Conservation (phyloP, 179 eudicot genomes). For the Silene noctiflora region DNA sequence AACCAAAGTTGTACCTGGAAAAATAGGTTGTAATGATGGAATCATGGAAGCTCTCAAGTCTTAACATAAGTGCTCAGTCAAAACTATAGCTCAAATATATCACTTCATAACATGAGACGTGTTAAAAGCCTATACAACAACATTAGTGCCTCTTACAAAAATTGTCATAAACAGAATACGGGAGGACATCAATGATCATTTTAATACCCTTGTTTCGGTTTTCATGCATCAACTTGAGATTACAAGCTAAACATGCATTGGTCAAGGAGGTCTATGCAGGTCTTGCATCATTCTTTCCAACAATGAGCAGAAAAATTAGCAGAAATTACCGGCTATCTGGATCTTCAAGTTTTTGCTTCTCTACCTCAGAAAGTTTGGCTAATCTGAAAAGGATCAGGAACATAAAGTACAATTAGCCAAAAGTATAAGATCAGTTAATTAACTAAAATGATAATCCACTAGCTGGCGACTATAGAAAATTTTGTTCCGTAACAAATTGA, state of each 20-base stretch:
- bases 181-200: background rate
- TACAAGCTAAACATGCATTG: background rate
- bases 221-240: background rate
- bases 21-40: slow-evolving; percentile 7
- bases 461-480: background rate
- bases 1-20: slow-evolving; percentile 89
- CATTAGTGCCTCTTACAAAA: too few relatives aligned
- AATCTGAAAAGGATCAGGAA: slow-evolving; percentile 39
- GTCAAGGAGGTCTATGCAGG: too few relatives aligned
- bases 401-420: slow-evolving; percentile 17
- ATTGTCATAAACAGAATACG: background rate
- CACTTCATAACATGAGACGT: too few relatives aligned
- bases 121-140: too few relatives aligned
- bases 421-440: background rate
- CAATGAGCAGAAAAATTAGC: background rate
- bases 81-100: background rate
- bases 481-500: background rate
- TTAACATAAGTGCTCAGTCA: background rate
- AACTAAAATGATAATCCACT: background rate
- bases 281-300: background rate
- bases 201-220: background rate
- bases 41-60: too few relatives aligned
- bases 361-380: slow-evolving; percentile 74
- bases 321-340: slow-evolving; percentile 69
- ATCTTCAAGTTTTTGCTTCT: slow-evolving; percentile 78